Base-by-base conservation (phyloP, 2,329 filamentous ascomycete genomes). In the Penicillium hordei region DNA sequence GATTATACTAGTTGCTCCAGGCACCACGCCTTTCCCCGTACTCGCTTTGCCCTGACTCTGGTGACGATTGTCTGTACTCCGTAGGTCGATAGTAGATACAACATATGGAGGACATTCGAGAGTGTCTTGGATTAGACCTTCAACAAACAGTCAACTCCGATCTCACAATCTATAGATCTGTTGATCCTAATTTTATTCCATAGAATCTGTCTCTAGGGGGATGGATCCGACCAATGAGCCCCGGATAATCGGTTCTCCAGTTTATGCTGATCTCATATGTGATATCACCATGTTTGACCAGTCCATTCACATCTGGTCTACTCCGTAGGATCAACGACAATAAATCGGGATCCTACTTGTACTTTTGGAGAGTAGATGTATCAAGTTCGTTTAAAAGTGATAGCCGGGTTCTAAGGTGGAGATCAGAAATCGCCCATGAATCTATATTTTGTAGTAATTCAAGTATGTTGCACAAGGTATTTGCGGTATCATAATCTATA, bases 141-240 rank as follows among this genome's bases (percentile, higher is more conserved):
- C 21, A 15, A 29, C 17, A 7, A 38, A 31, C 21, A 21, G 15
- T n/a, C 12, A 36, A 48, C 46, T 42, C 50, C 38, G 49, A 55
- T 52, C 52, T 45, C 42, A 34, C 39, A 51, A 40, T 42, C 27
- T 49, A 31, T 21, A 58, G 56, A 64, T 61, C 57, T 39, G 39
- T 29, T 53, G 63, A 65, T 64, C 63, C 36, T 36, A 63, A 63
- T 65, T 40, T 61, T 52, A 55, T 17, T 19, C 45, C 21, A 49
- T 39, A 10, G 21, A 39, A 52, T 38, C 48, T 36, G 31, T 43
- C 43, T 25, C 36, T 56, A 29, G 48, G 54, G 33, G 27, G 48
- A 46, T 46, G 21, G 19, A 25, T 34, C 39, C 4, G 6, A 31
- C 49, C 49, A 52, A 52, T 52, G 38, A 44, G 39, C 27, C 27